Percentiles rank a stretch among this genome's conserved stretches.
Conservation (phyloP, 2,329 filamentous ascomycete species). For the Talaromyces sp. region DNA sequence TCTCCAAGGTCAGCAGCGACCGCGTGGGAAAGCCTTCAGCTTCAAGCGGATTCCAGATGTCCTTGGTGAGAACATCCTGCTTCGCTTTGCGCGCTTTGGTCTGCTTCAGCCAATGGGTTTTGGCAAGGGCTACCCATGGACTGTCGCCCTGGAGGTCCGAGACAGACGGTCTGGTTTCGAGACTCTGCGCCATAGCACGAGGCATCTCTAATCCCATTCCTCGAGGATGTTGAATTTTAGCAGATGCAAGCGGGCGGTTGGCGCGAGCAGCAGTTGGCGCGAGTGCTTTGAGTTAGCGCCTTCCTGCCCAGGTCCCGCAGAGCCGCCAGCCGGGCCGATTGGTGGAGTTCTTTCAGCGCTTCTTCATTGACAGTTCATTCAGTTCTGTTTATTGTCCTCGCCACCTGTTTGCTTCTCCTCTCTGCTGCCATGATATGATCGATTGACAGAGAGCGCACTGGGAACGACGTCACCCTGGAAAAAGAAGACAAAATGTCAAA, state of each 20-base stretch:
- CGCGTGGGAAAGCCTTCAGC: slow-evolving; percentile 71
- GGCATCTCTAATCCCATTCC: slow-evolving; percentile 37
- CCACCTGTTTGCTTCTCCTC: background rate
- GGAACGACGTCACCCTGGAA: background rate
- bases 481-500: slow-evolving; percentile 17
- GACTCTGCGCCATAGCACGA: slow-evolving; percentile 54
- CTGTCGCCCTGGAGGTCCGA: slow-evolving; percentile 38
- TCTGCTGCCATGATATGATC: background rate
- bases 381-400: background rate
- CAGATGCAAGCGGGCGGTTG: slow-evolving; percentile 1
- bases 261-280: slow-evolving; percentile 6
- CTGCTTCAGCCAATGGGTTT: slow-evolving; percentile 75
- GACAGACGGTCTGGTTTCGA: slow-evolving; percentile 37
- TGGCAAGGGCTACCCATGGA: slow-evolving; percentile 63
- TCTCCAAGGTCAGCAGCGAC: slow-evolving; percentile 77
- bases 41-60: slow-evolving; percentile 86
- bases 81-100: slow-evolving; percentile 71
- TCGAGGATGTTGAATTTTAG: slow-evolving; percentile 10
- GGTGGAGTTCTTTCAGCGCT: slow-evolving; percentile 11
- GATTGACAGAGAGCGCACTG: background rate
- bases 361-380: background rate
- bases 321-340: slow-evolving; percentile 22
- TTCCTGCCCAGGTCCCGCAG: slow-evolving; percentile 21
- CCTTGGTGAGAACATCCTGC: slow-evolving; percentile 72
- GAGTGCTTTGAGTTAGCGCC: slow-evolving; percentile 12